These are phyloP conservation scores for Trichophyton benhamiae DNA, from an alignment of 2,329 filamentous ascomycete species.

Conservation along the genomic window DNA sequence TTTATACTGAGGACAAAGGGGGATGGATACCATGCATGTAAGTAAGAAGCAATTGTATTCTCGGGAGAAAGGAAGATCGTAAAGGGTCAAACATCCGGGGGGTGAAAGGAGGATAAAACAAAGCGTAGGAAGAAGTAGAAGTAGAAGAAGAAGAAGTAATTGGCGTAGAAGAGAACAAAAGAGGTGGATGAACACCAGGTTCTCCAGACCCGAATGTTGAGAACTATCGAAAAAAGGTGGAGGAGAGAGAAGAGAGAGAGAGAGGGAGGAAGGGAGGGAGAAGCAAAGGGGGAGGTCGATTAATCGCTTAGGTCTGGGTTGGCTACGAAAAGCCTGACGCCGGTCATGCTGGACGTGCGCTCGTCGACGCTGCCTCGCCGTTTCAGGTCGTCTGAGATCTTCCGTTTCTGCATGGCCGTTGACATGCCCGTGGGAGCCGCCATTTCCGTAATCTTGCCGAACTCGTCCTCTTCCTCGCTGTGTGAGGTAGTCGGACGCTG, in stretches of 20 bases:
- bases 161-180: neutral
- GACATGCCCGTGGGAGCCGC: slow-evolving; percentile 31
- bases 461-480: slow-evolving; percentile 39
- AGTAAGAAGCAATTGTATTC: neutral
- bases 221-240: neutral
- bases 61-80: neutral
- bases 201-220: neutral
- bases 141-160: neutral
- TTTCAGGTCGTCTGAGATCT: slow-evolving; percentile 33
- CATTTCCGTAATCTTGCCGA: slow-evolving; percentile 44
- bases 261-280: too few species aligned
- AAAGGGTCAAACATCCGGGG: neutral
- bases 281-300: neutral
- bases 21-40: neutral
- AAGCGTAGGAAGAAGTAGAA: neutral
- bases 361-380: slow-evolving; percentile 39
- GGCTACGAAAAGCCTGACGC: slow-evolving; percentile 36
- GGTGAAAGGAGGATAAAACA: neutral
- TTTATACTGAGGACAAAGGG: neutral
- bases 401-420: slow-evolving; percentile 28
- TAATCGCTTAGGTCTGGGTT: slow-evolving; percentile 37
- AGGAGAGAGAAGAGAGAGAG: too few species aligned
- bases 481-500: slow-evolving; percentile 20
- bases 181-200: neutral
- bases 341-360: slow-evolving; percentile 36